Evolutionary conservation across 257 asterid species (phyloP), one percentile per base, ranked within the genome.

Genomic region (Plectranthus barbatus): DNA sequence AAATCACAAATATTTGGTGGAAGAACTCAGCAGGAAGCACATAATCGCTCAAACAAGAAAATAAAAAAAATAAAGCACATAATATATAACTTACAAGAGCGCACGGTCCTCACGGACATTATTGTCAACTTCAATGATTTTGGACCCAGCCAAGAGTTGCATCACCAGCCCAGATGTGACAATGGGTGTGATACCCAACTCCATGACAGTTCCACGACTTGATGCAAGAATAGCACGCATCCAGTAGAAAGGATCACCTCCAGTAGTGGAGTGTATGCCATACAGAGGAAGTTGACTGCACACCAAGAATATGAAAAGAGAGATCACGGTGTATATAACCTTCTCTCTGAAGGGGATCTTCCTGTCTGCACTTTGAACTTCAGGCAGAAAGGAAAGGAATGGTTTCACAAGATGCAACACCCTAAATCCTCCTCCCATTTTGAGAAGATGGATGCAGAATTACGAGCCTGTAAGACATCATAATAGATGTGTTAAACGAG

Each of bases 191-290:
- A 85, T 83, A 12, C 94, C 94, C 68, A 85, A 72, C 80, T 85
- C 94, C 94, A 86, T 86, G 42, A 86, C 86, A 34, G 94, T 79
- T 13, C 94, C 94, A 58, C 86, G 90, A 69, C 70, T 83, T 7
- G 94, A 83, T 19, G 90, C 90, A 24, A 86, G 87, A 70, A 86
- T 81, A 40, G 80, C 90, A 26, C 90, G 87, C 87, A 86, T 85
- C 90, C 90, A 83, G 70, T 79, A 83, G 74, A 85, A 85, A 31
- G 94, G 90, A 60, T 85, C 94, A 1, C 90, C 89, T 0, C 90
- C 90, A 5, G 94, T 85, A 8, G 85, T 80, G 24, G 90, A 83
- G 69, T 85, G 94, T 26, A 83, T 85, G 39, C 94, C 94, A 64
- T 85, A 83, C 47, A 85, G 76, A 21, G 94, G 94, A 64, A 85